Conservation (phyloP, 2,329 filamentous ascomycete species). For the Hymenoscyphus scutula region DNA sequence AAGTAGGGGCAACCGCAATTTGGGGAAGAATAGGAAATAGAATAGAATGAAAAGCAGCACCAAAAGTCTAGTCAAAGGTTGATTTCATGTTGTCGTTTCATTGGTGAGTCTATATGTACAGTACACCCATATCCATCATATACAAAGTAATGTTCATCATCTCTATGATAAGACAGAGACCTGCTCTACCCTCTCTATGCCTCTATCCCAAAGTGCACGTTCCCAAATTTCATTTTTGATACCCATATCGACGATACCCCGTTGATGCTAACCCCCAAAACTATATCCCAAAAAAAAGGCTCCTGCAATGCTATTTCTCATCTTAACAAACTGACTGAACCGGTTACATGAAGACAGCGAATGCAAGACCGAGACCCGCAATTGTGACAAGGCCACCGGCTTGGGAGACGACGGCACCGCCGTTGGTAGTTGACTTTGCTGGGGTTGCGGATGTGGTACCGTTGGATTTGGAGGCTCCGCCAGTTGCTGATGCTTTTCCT, state of each 20-base stretch:
- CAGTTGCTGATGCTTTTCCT: constrained; percentile 15
- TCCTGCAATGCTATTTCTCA: neutral
- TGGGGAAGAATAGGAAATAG: no score
- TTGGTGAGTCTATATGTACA: neutral
- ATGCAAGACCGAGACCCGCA: constrained; percentile 32
- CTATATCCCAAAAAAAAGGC: neutral
- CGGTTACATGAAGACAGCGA: constrained; percentile 36
- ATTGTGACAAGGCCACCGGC: constrained; percentile 32
- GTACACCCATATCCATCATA: neutral
- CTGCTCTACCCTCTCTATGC: constrained; percentile 5
- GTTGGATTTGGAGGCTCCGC: constrained; percentile 9
- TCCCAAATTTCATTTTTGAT: neutral
- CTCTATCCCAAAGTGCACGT: neutral
- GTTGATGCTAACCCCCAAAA: neutral
- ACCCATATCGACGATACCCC: neutral
- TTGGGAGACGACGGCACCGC: constrained; percentile 26
- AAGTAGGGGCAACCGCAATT: no score
- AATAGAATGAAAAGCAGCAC: no score
- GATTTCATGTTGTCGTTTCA: neutral
- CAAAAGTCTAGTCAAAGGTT: no score
- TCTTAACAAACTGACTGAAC: neutral
- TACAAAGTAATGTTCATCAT: neutral
- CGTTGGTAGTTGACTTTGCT: constrained; percentile 23
- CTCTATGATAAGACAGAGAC: neutral
- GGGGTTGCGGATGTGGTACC: constrained; percentile 17